phyloP scores from a whole-genome alignment of 345 rosid genomes.

The Eucalyptus cladocalyx region DNA sequence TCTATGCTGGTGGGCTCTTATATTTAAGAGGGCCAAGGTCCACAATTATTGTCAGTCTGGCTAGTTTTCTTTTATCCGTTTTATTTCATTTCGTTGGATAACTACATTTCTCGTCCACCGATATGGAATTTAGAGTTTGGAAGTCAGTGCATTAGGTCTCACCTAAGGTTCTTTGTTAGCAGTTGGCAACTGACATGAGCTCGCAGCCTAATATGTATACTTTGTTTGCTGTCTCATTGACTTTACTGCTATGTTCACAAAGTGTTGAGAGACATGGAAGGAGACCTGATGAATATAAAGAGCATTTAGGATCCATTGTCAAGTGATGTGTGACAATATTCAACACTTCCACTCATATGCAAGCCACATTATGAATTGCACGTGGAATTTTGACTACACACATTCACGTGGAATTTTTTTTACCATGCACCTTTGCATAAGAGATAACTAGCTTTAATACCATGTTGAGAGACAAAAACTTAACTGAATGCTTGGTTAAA shows the following conservation, averaged over 20 bases:
- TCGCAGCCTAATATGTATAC: not conserved
- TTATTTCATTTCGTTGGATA: not conserved
- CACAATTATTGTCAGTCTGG: not conserved
- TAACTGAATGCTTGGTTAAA: no score
- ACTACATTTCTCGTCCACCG: not conserved
- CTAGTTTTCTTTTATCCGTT: not conserved
- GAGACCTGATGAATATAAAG: no score
- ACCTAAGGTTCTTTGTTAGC: not conserved
- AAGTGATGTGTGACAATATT: no score
- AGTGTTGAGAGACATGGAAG: not conserved
- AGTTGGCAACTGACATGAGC: not conserved
- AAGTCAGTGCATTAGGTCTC: not conserved
- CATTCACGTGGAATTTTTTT: no score
- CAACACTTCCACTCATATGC: no score
- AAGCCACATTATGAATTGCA: no score
- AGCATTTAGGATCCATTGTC: no score
- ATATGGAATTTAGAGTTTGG: not conserved
- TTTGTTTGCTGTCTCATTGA: not conserved
- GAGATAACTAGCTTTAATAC: no score
- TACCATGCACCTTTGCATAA: no score
- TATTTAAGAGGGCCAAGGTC: not conserved
- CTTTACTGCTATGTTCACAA: not conserved
- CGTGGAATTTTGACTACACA: no score
- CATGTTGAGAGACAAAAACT: not conserved
- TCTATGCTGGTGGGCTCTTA: not conserved